Base-by-base conservation (phyloP, 2,329 filamentous ascomycete genomes). In the Aspergillus fischeri region DNA sequence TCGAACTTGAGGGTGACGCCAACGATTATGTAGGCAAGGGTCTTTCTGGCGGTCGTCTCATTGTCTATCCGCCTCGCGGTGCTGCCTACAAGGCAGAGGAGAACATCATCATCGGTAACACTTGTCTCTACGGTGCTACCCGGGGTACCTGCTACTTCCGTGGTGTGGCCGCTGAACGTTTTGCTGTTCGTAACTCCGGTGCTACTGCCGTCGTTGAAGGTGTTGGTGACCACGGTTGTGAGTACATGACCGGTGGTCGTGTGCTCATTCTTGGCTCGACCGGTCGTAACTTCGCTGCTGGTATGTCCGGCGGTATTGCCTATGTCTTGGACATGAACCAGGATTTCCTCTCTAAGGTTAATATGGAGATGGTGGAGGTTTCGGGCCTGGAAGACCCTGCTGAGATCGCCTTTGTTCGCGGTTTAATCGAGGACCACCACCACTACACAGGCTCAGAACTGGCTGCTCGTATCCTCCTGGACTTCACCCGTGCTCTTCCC, bases 11-110 rank as follows among this genome's bases (percentile, higher is more conserved):
- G 78, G 93, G 93, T 77, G 93, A 97, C 73, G 81, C 91, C 71
- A 97, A 97, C 75, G 93, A 97, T 73, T 97, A 97, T 67, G 92
- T 97, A 55, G 93, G 93, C 65, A 97, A 97, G 82, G 92, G 92
- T 71, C 80, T 97, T 32, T 97, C 92, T 54, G 93, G 93, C 73
- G 93, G 93, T 73, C 89, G 92, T 55, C 78, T 97, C 63, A 96
- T 97, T 70, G 83, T 97, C 70, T 97, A 97, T 74, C 93, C 93
- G 60, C 92, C 92, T 50, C 90, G 92, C 49, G 86, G 89, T 49
- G 90, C 93, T 54, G 89, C 93, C 2, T 97, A 92, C 84, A 96
- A 95, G 80, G 91, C 93, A 0, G 93, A 97, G 76, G 92, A 97
- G 80, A 97, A 97, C 75, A 84, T 97, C 50, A 83, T 97, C 53